Base-by-base conservation (phyloP, 345 rosid species). In the Zanthoxylum bungeanum region DNA sequence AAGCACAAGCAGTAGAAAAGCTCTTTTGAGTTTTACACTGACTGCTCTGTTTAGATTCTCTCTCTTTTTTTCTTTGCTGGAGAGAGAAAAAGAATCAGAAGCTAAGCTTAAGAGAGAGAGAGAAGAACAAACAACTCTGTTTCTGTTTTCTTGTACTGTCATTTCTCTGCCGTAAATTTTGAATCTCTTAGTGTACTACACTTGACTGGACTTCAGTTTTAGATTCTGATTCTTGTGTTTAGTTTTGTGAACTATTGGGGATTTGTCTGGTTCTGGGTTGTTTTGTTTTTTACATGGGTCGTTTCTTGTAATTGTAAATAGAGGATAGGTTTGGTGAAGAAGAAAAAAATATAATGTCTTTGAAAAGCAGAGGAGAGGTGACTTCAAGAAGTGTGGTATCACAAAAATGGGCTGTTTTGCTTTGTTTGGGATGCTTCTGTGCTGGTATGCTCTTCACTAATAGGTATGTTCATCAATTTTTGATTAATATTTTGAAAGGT, bases 391-490 rank as follows among this genome's bases (percentile, higher is more conserved):
- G 70, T 79, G 80, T 80, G 61, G 66, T 92, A 24, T 83, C 98
- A 4, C 88, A 78, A 64, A 94, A 78, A 81, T 90, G 95, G 97
- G 82, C 91, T 11, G 74, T 89, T 68, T 60, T 90, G 66, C 86
- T 94, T 73, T 92, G 98, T 66, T 69, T 90, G 56, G 87, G 83
- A 14, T 81, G 93, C 73, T 94, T 94, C 88, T 92, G 88, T 78
- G 87, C 87, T 51, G 98, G 98, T 12, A 82, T 92, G 74, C 78
- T 94, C 83, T 88, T 92, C 86, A 89, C 97, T 24, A 86, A 86
- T 74, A 89, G 99, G 99, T 94, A 85, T 70, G 51, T 16, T 8
- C 30, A 7, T 31, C 47, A 28, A 58, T 22, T 68, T 57, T 33
- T 58, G 24, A 44, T 16, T 22, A 36, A 47, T 44, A 39, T 34